Percentiles rank a stretch among this genome's conserved stretches.
Conservation (phyloP, 805 yeast genomes). For the Candida koratica region DNA sequence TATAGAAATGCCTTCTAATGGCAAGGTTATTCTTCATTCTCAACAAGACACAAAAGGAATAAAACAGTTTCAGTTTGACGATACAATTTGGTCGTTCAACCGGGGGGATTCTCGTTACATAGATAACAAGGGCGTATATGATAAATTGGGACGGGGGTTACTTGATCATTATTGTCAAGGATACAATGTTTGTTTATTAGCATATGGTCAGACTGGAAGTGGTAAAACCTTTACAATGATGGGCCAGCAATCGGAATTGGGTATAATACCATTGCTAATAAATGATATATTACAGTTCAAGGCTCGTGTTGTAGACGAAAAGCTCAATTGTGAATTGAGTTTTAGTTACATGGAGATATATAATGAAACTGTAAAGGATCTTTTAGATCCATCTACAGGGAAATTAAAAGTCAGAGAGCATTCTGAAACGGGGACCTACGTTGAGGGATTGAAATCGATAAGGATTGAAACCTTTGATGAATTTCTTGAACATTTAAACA, state of each 20-base stretch:
- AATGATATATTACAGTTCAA: conserved; percentile 47
- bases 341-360: conserved; percentile 72
- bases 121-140: conserved; percentile 50
- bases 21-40: conserved; percentile 12
- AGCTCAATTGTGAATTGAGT: conserved; percentile 36
- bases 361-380: conserved; percentile 71
- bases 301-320: conserved; percentile 32
- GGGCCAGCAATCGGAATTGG: conserved; percentile 31
- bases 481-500: conserved; percentile 41
- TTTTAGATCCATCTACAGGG: conserved; percentile 22
- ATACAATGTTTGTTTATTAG: conserved; percentile 39
- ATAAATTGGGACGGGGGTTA: conserved; percentile 53
- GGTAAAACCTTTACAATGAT: conserved; percentile 44
- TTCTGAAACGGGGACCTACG: conserved; percentile 65
- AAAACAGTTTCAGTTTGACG: conserved; percentile 18
- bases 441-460: conserved; percentile 60
- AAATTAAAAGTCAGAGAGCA: conserved; percentile 59
- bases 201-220: conserved; percentile 43
- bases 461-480: conserved; percentile 47
- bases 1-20: conserved; percentile 28
- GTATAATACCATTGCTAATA: conserved; percentile 44
- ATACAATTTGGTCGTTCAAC: conserved; percentile 19
- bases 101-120: conserved; percentile 29
- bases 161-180: conserved; percentile 47
- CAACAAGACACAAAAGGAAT: not conserved